Conservation (phyloP, 208 protist genomes). For the Leishmania major region DNA sequence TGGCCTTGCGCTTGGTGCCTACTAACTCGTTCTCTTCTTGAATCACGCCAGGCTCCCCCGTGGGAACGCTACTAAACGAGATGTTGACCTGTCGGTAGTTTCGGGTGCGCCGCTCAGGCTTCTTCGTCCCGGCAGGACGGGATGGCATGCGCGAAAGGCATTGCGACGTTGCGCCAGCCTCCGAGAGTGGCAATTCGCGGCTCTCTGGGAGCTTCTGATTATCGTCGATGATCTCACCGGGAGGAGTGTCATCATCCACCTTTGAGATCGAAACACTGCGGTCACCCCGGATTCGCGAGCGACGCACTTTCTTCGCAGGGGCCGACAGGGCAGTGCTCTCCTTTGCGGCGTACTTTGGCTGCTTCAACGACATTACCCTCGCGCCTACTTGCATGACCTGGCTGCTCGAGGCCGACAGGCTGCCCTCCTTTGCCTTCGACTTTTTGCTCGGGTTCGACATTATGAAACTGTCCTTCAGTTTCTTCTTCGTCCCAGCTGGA, state of each 20-base stretch:
- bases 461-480: constrained; percentile 31
- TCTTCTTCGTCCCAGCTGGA: constrained; percentile 29
- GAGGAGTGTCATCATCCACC: constrained; percentile 21
- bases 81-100: constrained; percentile 21
- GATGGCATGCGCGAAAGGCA: constrained; percentile 10
- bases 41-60: constrained; percentile 26
- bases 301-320: constrained; percentile 30
- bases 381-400: constrained; percentile 24
- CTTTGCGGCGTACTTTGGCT: constrained; percentile 24
- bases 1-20: constrained; percentile 10
- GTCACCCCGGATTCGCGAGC: constrained; percentile 4
- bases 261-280: constrained; percentile 43
- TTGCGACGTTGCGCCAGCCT: constrained; percentile 1
- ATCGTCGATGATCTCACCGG: constrained; percentile 36
- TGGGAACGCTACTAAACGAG: constrained; percentile 27
- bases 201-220: constrained; percentile 17
- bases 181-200: background rate
- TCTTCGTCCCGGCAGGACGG: constrained; percentile 4
- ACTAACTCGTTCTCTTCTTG: constrained; percentile 13
- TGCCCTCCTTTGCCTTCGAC: constrained; percentile 16
- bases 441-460: background rate
- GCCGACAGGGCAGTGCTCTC: constrained; percentile 41
- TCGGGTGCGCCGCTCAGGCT: constrained; percentile 16
- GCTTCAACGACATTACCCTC: constrained; percentile 16
- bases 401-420: constrained; percentile 30